Percentiles rank a stretch among this genome's conserved stretches.
Evolutionary conservation across 2,329 filamentous ascomycete species (phyloP).

Genomic region (Venturia effusa): DNA sequence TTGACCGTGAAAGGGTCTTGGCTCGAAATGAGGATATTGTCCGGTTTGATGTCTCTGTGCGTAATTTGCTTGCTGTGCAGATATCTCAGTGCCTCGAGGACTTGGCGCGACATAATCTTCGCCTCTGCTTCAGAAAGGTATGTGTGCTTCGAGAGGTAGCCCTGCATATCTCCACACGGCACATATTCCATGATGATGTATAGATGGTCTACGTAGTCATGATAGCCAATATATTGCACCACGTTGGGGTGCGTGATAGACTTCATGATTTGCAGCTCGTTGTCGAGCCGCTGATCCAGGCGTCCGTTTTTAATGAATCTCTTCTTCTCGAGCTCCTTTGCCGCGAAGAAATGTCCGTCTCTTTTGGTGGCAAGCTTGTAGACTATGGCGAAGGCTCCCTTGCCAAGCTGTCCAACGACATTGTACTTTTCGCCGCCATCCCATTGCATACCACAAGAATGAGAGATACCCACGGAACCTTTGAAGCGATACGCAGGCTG

Average conservation of each 20-base stretch:
- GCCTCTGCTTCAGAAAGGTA: conserved; percentile 56
- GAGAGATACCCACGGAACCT: conserved; percentile 16
- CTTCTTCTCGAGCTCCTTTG: conserved; percentile 73
- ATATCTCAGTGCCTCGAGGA: conserved; percentile 75
- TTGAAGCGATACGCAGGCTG: conserved; percentile 13
- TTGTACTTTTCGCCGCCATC: conserved; percentile 78
- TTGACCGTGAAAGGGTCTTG: conserved; percentile 70
- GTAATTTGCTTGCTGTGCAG: conserved; percentile 83
- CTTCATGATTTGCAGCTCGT: conserved; percentile 95
- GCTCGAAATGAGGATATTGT: conserved; percentile 83
- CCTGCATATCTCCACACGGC: conserved; percentile 69
- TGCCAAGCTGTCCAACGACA: conserved; percentile 69
- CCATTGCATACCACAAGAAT: conserved; percentile 60
- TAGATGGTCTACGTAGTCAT: conserved; percentile 68
- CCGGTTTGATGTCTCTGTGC: conserved; percentile 96
- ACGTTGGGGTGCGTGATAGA: conserved; percentile 77
- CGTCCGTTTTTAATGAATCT: conserved; percentile 88
- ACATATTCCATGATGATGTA: conserved; percentile 98
- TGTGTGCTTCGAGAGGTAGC: conserved; percentile 52
- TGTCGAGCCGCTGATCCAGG: conserved; percentile 83
- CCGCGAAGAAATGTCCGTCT: conserved; percentile 73
- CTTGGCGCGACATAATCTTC: conserved; percentile 62
- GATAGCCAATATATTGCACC: conserved; percentile 80
- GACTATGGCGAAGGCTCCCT: conserved; percentile 89
- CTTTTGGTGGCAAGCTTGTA: conserved; percentile 81